Percentiles rank a stretch among this genome's conserved stretches.
Conservation (phyloP, 306 rosid species). For the Cicer yamashitae region DNA sequence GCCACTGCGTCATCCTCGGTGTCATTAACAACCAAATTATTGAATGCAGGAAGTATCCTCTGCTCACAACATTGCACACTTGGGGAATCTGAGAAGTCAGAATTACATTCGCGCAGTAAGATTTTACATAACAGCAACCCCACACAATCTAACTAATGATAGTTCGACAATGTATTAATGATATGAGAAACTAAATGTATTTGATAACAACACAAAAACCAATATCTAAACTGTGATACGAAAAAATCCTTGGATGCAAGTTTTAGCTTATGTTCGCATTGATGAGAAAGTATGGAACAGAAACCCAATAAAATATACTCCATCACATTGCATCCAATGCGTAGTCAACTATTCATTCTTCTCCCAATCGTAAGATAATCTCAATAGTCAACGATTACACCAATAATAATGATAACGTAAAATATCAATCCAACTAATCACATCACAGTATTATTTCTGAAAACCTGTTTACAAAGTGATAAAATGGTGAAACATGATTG, state of each 20-base stretch:
- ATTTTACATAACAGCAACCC: constrained; percentile 17
- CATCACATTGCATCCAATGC: neutral
- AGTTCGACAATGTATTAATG: neutral
- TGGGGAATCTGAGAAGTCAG: constrained; percentile 54
- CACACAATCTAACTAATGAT: constrained; percentile 18
- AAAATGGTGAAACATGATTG: neutral
- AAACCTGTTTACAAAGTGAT: neutral
- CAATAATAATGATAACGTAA: neutral
- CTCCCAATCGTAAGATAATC: neutral
- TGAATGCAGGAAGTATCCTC: constrained; percentile 60
- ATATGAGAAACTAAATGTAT: neutral
- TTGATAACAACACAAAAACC: neutral
- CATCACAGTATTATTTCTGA: neutral
- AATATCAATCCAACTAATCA: neutral
- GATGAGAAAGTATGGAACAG: no score
- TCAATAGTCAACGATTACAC: neutral
- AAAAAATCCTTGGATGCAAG: constrained; percentile 27
- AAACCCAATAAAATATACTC: neutral
- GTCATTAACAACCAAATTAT: constrained; percentile 77
- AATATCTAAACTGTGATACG: neutral
- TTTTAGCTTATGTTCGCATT: neutral
- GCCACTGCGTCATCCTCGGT: constrained; percentile 70
- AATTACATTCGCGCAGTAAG: constrained; percentile 26
- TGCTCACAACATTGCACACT: constrained; percentile 49
- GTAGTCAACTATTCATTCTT: neutral